Conservation (phyloP, 2,329 filamentous ascomycete genomes). For the Calonectria fujianensis region DNA sequence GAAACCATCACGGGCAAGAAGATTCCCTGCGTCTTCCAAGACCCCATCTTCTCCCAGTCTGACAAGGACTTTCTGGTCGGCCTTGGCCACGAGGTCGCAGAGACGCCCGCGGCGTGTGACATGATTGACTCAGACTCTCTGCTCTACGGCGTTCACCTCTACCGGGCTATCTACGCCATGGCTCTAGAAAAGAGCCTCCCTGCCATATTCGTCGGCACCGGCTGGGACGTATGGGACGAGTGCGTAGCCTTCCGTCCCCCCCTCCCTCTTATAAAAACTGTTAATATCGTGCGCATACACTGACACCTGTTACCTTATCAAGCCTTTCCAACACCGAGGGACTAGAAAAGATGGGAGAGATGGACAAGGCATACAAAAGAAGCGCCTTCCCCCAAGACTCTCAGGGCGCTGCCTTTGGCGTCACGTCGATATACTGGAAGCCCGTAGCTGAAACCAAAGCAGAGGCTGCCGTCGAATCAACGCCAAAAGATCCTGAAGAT, state of each 20-base stretch:
- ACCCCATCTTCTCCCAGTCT: conserved; percentile 69
- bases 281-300: not conserved
- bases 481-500: conserved; percentile 17
- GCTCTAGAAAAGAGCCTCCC: conserved; percentile 69
- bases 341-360: conserved; percentile 49
- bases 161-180: conserved; percentile 70
- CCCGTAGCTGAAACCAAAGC: not conserved
- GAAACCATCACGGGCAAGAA: conserved; percentile 45
- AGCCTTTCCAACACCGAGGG: conserved; percentile 44
- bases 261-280: not conserved
- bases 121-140: conserved; percentile 69
- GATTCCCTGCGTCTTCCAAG: conserved; percentile 72
- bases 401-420: conserved; percentile 49
- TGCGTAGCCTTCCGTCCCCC: conserved; percentile 55
- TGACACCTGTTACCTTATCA: not conserved
- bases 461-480: not conserved
- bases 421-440: conserved; percentile 55
- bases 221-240: conserved; percentile 71
- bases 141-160: conserved; percentile 78
- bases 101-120: conserved; percentile 72
- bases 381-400: conserved; percentile 51
- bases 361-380: conserved; percentile 48
- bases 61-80: conserved; percentile 72
- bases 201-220: conserved; percentile 75
- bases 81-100: conserved; percentile 72